Evolutionary conservation across 345 rosid genomes (phyloP).

Genomic region (Dipteronia sinensis): DNA sequence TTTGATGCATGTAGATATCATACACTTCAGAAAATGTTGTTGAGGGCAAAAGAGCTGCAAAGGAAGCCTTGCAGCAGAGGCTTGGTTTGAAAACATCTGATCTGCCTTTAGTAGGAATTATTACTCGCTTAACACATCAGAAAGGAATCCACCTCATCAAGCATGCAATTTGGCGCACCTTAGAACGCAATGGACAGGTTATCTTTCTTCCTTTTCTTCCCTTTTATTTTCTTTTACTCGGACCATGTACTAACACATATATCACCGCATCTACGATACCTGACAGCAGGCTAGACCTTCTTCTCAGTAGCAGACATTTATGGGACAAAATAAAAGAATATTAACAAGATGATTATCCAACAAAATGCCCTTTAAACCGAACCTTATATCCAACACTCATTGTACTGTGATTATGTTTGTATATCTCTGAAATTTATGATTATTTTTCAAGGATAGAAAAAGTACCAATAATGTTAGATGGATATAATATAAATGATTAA

Average conservation of each 20-base stretch:
- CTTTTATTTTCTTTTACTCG: background rate
- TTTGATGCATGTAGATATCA: conserved; percentile 46
- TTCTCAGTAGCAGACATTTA: background rate
- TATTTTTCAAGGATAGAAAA: too few species aligned
- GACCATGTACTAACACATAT: background rate
- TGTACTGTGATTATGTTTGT: background rate
- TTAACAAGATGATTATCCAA: background rate
- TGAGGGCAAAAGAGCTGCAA: conserved; percentile 92
- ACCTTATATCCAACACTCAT: background rate
- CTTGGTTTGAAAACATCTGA: conserved; percentile 64
- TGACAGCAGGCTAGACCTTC: background rate
- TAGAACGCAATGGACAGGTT: conserved; percentile 91
- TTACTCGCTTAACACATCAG: conserved; percentile 90
- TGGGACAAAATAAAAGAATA: background rate
- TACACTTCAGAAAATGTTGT: conserved; percentile 77
- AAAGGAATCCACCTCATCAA: conserved; percentile 95
- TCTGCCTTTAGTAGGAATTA: conserved; percentile 78
- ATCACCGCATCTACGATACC: background rate
- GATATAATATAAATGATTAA: background rate
- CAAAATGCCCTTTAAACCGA: background rate
- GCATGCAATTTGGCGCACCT: conserved; percentile 78
- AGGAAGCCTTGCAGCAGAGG: conserved; percentile 74
- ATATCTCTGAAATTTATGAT: too few species aligned
- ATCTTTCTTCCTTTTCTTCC: conserved; percentile 6
- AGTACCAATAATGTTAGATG: too few species aligned